phyloP scores from a whole-genome alignment of 2,329 filamentous ascomycete species.

The Anthostomella pinea region DNA sequence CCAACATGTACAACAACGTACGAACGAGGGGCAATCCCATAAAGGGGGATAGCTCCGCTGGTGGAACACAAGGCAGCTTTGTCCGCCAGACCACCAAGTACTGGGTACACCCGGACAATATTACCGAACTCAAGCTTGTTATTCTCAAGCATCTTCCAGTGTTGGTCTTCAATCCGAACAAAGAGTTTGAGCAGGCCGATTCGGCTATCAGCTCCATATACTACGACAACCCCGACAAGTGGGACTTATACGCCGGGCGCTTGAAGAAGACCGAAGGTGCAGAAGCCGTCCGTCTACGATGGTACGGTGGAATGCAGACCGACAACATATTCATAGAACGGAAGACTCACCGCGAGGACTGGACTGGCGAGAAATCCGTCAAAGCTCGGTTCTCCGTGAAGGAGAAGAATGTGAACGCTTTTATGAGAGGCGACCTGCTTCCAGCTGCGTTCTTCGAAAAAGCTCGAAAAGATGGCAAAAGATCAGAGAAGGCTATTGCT shows the following conservation, averaged over 20 bases:
- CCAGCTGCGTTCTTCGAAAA: constrained; percentile 94
- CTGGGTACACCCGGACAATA: constrained; percentile 98
- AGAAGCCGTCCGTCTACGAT: constrained; percentile 91
- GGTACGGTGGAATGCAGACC: constrained; percentile 95
- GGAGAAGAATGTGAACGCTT: constrained; percentile 96
- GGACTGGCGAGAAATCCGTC: constrained; percentile 98
- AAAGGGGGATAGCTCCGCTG: constrained; percentile 87
- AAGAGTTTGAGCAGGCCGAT: constrained; percentile 89
- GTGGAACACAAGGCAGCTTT: constrained; percentile 91
- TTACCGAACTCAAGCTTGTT: constrained; percentile 96
- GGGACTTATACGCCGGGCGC: constrained; percentile 90
- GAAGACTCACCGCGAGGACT: constrained; percentile 97
- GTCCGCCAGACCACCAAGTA: constrained; percentile 98
- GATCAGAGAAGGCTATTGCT: constrained; percentile 84
- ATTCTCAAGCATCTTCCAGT: constrained; percentile 97
- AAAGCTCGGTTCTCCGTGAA: constrained; percentile 94
- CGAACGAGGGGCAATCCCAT: constrained; percentile 89
- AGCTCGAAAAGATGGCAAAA: constrained; percentile 91
- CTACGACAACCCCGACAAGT: constrained; percentile 91
- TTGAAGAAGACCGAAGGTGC: constrained; percentile 97
- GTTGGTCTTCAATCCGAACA: constrained; percentile 93
- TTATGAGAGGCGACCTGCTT: constrained; percentile 78
- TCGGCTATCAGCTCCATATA: constrained; percentile 98
- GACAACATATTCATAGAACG: constrained; percentile 96
- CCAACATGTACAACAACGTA: constrained; percentile 91